These are phyloP conservation scores for Trichoderma oligosporum DNA, from an alignment of 2,329 filamentous ascomycete species.

Conservation along the genomic window DNA sequence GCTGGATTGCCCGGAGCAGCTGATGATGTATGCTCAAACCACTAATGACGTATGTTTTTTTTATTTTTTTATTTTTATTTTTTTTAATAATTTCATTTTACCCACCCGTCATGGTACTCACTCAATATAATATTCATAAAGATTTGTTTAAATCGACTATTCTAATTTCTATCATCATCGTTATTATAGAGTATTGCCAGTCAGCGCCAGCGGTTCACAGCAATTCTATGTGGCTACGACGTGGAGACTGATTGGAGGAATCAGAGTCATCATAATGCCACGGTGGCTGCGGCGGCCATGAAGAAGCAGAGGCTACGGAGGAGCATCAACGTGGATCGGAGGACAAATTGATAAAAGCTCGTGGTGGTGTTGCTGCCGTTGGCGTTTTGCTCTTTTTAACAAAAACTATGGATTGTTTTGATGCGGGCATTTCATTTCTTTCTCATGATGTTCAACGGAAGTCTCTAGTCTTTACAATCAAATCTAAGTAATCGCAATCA, in stretches of 20 bases:
- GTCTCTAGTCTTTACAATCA: too few relatives aligned
- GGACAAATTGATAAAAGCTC: background rate
- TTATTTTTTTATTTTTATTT: background rate
- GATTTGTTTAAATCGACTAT: too few relatives aligned
- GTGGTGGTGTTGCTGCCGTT: too few relatives aligned
- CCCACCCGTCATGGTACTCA: too few relatives aligned
- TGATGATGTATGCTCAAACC: conserved; percentile 57
- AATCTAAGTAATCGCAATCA: background rate
- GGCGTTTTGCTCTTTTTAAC: too few relatives aligned
- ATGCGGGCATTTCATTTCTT: too few relatives aligned
- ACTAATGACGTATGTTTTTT: conserved; percentile 48
- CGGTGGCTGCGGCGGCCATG: conserved; percentile 4
- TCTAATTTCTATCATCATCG: too few relatives aligned
- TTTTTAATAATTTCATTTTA: background rate
- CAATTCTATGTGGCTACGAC: conserved; percentile 53
- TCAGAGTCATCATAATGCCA: conserved; percentile 5
- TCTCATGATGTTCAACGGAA: too few relatives aligned
- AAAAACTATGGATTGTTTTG: too few relatives aligned
- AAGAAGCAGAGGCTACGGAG: conserved; percentile 1
- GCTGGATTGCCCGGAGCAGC: conserved; percentile 53
- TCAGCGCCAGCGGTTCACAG: conserved; percentile 54
- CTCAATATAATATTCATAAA: too few relatives aligned
- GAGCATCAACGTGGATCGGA: background rate
- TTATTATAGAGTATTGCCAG: conserved; percentile 55
- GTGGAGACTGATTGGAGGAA: conserved; percentile 22